Percentiles rank a stretch among this genome's conserved stretches.
These are phyloP conservation scores for Scutellospora calospora DNA, from an alignment of 371 early-diverging fungal genomes.

Conservation along the genomic window DNA sequence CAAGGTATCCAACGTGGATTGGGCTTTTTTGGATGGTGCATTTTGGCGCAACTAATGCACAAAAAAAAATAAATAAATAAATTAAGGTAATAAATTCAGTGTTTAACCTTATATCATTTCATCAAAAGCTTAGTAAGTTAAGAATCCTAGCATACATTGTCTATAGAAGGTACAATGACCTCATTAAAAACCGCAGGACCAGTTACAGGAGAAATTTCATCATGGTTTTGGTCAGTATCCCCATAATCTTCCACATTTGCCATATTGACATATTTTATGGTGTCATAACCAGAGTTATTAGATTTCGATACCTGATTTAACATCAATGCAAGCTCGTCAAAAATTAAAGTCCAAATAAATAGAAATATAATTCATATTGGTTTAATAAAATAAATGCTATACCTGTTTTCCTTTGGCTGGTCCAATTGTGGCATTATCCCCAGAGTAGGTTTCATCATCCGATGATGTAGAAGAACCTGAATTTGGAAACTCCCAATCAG, in stretches of 20 bases:
- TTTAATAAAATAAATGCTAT: conserved; percentile 12
- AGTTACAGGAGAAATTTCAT: not conserved
- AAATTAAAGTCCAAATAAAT: no score
- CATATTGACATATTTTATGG: not conserved
- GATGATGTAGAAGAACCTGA: not conserved
- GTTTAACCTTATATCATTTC: no score
- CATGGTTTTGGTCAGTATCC: not conserved
- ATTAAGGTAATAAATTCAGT: no score
- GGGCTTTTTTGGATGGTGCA: conserved; percentile 60
- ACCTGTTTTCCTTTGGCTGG: conserved; percentile 40
- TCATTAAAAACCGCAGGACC: conserved; percentile 48
- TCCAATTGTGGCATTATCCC: conserved; percentile 35
- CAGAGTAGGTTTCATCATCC: not conserved
- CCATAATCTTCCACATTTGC: not conserved
- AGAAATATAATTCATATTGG: not conserved
- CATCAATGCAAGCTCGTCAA: no score
- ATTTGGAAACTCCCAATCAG: conserved; percentile 35
- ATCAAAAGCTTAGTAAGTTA: no score
- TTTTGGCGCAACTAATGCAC: conserved; percentile 54
- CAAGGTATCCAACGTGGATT: conserved; percentile 63
- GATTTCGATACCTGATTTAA: not conserved
- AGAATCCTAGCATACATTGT: not conserved
- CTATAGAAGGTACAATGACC: conserved; percentile 48
- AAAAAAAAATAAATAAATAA: no score
- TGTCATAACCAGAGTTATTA: conserved; percentile 37